These are phyloP conservation scores for Chaetomium strumarium DNA, from an alignment of 2,329 filamentous ascomycete species.

Conservation along the genomic window DNA sequence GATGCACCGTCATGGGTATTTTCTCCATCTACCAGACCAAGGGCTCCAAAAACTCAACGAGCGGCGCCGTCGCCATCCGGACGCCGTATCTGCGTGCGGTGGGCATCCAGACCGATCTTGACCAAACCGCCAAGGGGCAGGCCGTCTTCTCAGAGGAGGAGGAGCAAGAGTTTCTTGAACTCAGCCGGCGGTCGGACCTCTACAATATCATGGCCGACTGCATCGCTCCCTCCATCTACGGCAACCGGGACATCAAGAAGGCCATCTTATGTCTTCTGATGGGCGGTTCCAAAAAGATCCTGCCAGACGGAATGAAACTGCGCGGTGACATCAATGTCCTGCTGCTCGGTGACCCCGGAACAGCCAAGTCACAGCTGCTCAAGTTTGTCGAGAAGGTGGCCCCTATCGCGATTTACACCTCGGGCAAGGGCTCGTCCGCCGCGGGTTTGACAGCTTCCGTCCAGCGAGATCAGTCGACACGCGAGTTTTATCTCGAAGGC, in stretches of 20 bases:
- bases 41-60: conserved; percentile 68
- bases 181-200: conserved; percentile 86
- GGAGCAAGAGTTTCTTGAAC: conserved; percentile 89
- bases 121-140: conserved; percentile 80
- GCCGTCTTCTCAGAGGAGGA: conserved; percentile 88
- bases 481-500: conserved; percentile 96
- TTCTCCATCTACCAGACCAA: conserved; percentile 98
- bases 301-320: conserved; percentile 95
- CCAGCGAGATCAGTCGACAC: conserved; percentile 82
- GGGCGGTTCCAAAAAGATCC: conserved; percentile 94
- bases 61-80: conserved; percentile 84
- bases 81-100: conserved; percentile 92
- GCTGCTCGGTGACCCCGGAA: conserved; percentile 93
- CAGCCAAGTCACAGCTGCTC: conserved; percentile 91
- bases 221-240: conserved; percentile 96
- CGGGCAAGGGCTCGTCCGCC: conserved; percentile 94
- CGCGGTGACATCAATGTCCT: conserved; percentile 98
- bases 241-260: conserved; percentile 94
- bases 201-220: conserved; percentile 86
- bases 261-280: conserved; percentile 89
- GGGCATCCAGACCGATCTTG: conserved; percentile 83
- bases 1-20: conserved; percentile 93
- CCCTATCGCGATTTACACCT: conserved; percentile 97
- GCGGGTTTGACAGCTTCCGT: conserved; percentile 97
- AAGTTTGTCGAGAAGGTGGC: conserved; percentile 97